A percentile compares a stretch with the other conserved stretches of the same genome.
These are phyloP conservation scores for Mucor velutinosus DNA, from an alignment of 371 early-diverging fungal species.

Conservation along the genomic window DNA sequence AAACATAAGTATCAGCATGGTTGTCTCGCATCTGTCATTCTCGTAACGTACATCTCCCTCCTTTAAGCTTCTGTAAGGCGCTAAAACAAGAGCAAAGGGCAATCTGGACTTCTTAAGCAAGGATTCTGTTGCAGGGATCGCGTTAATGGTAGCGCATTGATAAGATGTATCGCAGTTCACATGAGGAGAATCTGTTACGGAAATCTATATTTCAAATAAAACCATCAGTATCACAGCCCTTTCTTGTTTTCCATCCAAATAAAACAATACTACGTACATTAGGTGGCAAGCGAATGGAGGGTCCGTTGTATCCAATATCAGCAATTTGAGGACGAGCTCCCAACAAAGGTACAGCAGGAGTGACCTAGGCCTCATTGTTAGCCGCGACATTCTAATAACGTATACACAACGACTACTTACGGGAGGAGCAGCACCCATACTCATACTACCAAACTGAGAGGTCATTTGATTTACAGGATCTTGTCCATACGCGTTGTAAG, in stretches of 20 bases:
- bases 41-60: constrained; percentile 40
- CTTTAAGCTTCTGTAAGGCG: constrained; percentile 62
- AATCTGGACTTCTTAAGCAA: constrained; percentile 70
- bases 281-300: constrained; percentile 61
- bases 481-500: constrained; percentile 31
- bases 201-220: constrained; percentile 45
- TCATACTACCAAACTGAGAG: constrained; percentile 52
- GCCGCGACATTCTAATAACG: constrained; percentile 19
- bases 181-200: constrained; percentile 70
- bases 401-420: constrained; percentile 15
- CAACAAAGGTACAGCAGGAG: constrained; percentile 50
- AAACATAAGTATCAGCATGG: not conserved
- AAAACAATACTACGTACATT: constrained; percentile 35
- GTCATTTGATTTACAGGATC: constrained; percentile 37
- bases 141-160: constrained; percentile 81
- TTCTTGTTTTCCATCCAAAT: not conserved
- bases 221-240: not conserved
- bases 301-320: constrained; percentile 57
- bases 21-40: constrained; percentile 3
- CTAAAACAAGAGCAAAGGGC: constrained; percentile 76
- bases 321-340: constrained; percentile 61
- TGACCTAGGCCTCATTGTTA: constrained; percentile 14
- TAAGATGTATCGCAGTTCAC: constrained; percentile 77
- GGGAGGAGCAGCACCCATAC: constrained; percentile 43
- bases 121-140: constrained; percentile 66